Evolutionary conservation across 2,329 filamentous ascomycete species (phyloP).

Genomic region (Neofusicoccum cordaticola): DNA sequence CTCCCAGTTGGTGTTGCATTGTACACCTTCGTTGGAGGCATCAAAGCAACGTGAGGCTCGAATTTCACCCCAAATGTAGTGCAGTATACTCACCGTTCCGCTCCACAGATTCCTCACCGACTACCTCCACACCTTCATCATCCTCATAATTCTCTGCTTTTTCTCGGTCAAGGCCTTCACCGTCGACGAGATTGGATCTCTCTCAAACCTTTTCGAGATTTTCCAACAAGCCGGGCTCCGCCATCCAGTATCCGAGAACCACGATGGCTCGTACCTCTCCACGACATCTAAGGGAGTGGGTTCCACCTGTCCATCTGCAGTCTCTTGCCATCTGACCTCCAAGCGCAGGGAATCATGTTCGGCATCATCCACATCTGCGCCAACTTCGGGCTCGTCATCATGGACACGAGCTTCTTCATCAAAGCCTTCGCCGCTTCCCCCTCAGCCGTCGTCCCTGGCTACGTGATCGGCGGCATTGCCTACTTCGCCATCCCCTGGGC

Average conservation of each 20-base stretch:
- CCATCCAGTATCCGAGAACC: constrained; percentile 33
- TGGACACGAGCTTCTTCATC: constrained; percentile 55
- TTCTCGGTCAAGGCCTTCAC: constrained; percentile 49
- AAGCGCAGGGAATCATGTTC: constrained; percentile 46
- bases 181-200: constrained; percentile 47
- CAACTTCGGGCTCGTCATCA: constrained; percentile 55
- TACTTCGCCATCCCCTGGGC: constrained; percentile 57
- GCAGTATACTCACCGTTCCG: too few species aligned
- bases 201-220: constrained; percentile 50
- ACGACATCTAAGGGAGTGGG: constrained; percentile 49
- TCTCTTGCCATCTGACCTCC: not conserved
- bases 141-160: constrained; percentile 53
- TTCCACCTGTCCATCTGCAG: too few species aligned
- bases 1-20: constrained; percentile 26
- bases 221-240: constrained; percentile 39
- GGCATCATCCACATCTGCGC: constrained; percentile 49
- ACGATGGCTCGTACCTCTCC: constrained; percentile 55
- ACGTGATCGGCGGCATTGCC: constrained; percentile 51
- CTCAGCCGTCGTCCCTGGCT: constrained; percentile 50
- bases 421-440: constrained; percentile 51
- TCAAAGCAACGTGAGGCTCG: constrained; percentile 20
- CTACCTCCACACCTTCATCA: constrained; percentile 55
- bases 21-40: constrained; percentile 24
- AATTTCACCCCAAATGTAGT: not conserved
- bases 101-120: constrained; percentile 43